Conservation (phyloP, 140 eudicot genomes). For the Erigeron philadelphicus region DNA sequence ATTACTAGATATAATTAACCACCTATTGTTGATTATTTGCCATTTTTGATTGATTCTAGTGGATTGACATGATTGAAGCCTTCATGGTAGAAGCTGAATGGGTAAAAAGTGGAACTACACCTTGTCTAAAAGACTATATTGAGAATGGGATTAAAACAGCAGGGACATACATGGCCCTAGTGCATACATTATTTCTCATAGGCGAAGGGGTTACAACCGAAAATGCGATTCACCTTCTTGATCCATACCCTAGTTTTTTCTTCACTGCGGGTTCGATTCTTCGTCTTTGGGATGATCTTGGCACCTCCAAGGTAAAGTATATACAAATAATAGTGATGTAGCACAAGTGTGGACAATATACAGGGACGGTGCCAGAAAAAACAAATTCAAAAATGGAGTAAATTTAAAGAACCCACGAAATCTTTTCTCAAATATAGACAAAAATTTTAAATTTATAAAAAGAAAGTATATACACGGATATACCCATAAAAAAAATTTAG, state of each 20-base stretch:
- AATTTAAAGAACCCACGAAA: too few relatives aligned
- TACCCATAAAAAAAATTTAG: too few relatives aligned
- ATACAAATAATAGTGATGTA: neutral
- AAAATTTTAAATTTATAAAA: too few relatives aligned
- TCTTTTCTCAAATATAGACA: too few relatives aligned
- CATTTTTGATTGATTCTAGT: constrained; percentile 29
- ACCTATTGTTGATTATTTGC: neutral
- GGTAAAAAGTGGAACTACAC: constrained; percentile 37
- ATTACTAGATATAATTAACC: too few relatives aligned
- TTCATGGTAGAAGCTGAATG: constrained; percentile 54
- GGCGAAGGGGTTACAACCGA: constrained; percentile 34
- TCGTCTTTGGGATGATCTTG: constrained; percentile 68
- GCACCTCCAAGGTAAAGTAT: constrained; percentile 45
- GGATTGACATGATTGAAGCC: constrained; percentile 50
- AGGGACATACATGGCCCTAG: constrained; percentile 53
- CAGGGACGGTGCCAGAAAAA: too few relatives aligned
- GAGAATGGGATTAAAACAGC: constrained; percentile 55
- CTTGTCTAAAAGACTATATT: constrained; percentile 45
- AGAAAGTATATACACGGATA: too few relatives aligned
- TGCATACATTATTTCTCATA: constrained; percentile 50
- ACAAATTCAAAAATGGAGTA: too few relatives aligned
- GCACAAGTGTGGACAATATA: too few relatives aligned
- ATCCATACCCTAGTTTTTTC: constrained; percentile 48
- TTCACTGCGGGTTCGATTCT: constrained; percentile 49
- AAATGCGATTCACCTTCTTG: constrained; percentile 17